Evolutionary conservation across 2,329 filamentous ascomycete species (phyloP).

Genomic region (Coniochaeta sp.): DNA sequence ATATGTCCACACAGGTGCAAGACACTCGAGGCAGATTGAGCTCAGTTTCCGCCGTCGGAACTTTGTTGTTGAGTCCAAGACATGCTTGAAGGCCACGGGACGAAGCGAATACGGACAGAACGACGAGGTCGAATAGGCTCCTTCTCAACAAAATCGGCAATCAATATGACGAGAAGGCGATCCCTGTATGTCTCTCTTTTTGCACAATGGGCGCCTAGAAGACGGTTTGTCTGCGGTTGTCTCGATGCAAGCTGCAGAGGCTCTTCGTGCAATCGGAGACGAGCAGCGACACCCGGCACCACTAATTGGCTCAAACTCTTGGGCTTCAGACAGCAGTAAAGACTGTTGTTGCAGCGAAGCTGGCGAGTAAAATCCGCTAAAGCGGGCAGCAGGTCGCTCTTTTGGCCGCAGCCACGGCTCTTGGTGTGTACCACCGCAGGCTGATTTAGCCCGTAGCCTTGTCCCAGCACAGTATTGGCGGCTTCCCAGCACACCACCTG

Average conservation of each 20-base stretch:
- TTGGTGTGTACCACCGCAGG: conserved; percentile 21
- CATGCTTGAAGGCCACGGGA: conserved; percentile 16
- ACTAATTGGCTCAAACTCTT: conserved; percentile 27
- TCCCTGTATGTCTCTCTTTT: conserved; percentile 27
- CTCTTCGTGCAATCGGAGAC: conserved; percentile 37
- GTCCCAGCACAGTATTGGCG: conserved; percentile 13
- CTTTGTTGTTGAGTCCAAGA: not conserved
- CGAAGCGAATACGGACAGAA: conserved; percentile 19
- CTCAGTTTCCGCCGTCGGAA: not conserved
- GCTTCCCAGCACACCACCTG: not conserved
- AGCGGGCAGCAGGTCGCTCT: conserved; percentile 20
- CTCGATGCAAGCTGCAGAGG: conserved; percentile 11
- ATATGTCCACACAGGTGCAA: not conserved
- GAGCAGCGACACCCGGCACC: conserved; percentile 20
- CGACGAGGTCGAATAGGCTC: conserved; percentile 7
- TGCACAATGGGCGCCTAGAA: conserved; percentile 41
- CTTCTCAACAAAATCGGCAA: not conserved
- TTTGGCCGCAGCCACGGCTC: conserved; percentile 21
- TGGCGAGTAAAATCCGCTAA: not conserved
- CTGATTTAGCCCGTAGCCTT: conserved; percentile 15
- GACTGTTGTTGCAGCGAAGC: not conserved
- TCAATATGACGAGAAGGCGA: conserved; percentile 8
- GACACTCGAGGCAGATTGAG: not conserved
- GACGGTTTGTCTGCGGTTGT: conserved; percentile 37
- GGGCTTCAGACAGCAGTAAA: not conserved